Base-by-base conservation (phyloP, 2,329 filamentous ascomycete genomes). In the Aspergillus sp. region DNA sequence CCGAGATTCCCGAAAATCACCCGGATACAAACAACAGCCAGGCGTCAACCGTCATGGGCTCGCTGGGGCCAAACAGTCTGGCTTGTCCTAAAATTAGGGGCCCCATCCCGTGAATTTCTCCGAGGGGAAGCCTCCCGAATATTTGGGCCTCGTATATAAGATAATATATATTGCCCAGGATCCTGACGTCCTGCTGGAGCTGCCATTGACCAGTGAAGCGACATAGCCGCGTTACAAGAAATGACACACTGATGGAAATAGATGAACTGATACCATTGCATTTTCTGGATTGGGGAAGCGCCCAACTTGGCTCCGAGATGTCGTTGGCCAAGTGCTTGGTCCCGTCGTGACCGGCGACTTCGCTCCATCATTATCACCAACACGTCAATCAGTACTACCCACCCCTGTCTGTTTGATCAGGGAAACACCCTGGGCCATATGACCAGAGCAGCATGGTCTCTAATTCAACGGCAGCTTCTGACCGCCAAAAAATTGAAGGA, bases 61-160 rank as follows among this genome's bases (percentile, higher is more conserved):
- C 32, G 29, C 21, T 38, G 25, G 20, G 43, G 32, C 38, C 47
- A 50, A 34, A 50, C 40, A 44, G 29, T 50, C 42, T 44, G 25
- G 19, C 19, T 2, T 20, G 40, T 19, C 40, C 40, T 17, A 42
- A 42, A 42, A 42, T 19, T 21, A 42, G 40, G 40, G 40, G n/a
- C 16, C 10, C n/a, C 36, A 17, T 21, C 2, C 40, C 40, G 40
- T 21, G 11, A 42, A 42, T 21, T 11, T 42, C 19, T 42, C 40
- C 40, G 40, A 42, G 40, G 40, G 16, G 11, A 17, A 42, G 21
- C 11, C 11, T 20, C 40, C 2, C 40, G 40, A 42, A 2, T 42
- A 3, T 42, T 42, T 20, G 40, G 40, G 7, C 40, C 40, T 21
- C n/a, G 40, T 42, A 10, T 6, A 38, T 38, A 29, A 38, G 34